A percentile compares a stretch with the other conserved stretches of the same genome.
Conservation (phyloP, 2,329 filamentous ascomycete species). For the Sarocladiaceae sp. region DNA sequence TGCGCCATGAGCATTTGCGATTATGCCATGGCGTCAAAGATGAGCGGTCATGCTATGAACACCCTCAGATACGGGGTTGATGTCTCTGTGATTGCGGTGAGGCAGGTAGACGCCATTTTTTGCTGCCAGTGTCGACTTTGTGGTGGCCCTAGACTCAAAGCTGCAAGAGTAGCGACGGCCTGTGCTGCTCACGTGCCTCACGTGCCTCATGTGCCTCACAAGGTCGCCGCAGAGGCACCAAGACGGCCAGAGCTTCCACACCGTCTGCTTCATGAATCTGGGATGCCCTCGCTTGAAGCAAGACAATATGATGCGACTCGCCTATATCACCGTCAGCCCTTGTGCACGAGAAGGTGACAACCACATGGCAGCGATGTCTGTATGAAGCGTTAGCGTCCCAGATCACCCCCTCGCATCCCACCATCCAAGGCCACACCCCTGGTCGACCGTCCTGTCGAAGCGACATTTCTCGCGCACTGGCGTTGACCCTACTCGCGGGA, state of each 20-base stretch:
- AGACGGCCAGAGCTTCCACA: background rate
- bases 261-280: slow-evolving; percentile 1
- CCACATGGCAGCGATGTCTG: slow-evolving; percentile 2
- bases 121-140: background rate
- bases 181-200: slow-evolving; percentile 7
- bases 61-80: too few relatives aligned
- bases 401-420: background rate
- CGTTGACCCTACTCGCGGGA: slow-evolving; percentile 3
- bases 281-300: slow-evolving; percentile 6
- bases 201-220: slow-evolving; percentile 4
- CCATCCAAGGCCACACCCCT: background rate
- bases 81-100: background rate
- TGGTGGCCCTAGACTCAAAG: slow-evolving; percentile 3
- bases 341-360: slow-evolving; percentile 3
- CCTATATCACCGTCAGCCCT: slow-evolving; percentile 7
- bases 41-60: too few relatives aligned
- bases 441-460: slow-evolving; percentile 2
- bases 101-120: background rate
- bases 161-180: slow-evolving; percentile 6
- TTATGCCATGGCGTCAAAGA: too few relatives aligned
- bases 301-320: too few relatives aligned
- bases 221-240: background rate
- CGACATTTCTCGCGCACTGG: background rate
- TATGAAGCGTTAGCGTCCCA: background rate
- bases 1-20: too few relatives aligned